Evolutionary conservation across 768 basidiomycete genomes (phyloP).

Genomic region (Trametes cinnabarina): DNA sequence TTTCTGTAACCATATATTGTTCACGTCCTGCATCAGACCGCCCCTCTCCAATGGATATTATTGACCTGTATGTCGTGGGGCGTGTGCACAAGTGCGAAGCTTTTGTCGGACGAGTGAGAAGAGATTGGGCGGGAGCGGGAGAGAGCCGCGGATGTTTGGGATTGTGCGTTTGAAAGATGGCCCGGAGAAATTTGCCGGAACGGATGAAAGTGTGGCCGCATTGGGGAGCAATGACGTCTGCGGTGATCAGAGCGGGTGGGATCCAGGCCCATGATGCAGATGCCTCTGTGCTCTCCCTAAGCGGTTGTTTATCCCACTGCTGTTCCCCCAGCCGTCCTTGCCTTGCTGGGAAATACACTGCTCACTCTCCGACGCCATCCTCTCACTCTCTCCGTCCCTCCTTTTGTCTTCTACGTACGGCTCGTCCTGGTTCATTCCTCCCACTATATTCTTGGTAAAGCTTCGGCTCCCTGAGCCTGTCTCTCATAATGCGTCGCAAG

Average conservation of each 20-base stretch:
- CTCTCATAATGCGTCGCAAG: slow-evolving; percentile 48
- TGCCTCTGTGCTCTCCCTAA: not conserved
- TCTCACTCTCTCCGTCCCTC: not conserved
- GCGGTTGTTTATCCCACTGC: not conserved
- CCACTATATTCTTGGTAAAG: not conserved
- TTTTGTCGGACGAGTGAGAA: not conserved
- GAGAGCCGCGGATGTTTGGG: not conserved
- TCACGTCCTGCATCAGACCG: not conserved
- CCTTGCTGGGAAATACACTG: slow-evolving; percentile 3
- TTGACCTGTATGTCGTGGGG: not conserved
- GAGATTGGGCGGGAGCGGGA: not conserved
- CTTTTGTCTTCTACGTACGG: not conserved
- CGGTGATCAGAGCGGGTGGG: not conserved
- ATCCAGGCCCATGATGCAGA: not conserved
- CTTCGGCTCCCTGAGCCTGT: slow-evolving; percentile 1
- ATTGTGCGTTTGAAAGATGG: not conserved
- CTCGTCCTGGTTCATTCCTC: not conserved
- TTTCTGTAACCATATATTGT: slow-evolving; percentile 18
- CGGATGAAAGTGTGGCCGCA: not conserved
- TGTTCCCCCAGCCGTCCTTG: not conserved
- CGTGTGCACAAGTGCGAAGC: too few relatives aligned
- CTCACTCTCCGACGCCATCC: not conserved
- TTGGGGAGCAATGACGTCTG: slow-evolving; percentile 11
- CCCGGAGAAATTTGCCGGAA: not conserved
- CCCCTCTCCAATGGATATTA: slow-evolving; percentile 18